Percentiles rank a stretch among this genome's conserved stretches.
phyloP scores from a whole-genome alignment of 306 rosid species.

The Quercus agrifolia region DNA sequence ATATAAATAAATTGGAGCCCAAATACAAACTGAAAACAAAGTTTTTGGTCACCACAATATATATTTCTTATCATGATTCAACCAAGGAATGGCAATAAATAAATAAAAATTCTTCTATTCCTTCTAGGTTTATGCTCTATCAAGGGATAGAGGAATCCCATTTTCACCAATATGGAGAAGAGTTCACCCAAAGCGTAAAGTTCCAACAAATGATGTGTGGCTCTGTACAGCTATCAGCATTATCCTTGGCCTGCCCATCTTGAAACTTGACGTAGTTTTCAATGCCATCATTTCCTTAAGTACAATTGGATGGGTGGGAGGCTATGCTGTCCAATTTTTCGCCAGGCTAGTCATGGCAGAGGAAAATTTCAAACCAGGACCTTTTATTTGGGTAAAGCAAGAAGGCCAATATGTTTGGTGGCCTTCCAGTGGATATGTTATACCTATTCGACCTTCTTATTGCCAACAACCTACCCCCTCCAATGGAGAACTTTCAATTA shows the following conservation, averaged over 20 bases:
- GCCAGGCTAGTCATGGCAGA: not conserved
- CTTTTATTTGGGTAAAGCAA: slow-evolving; percentile 5
- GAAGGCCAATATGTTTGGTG: not conserved
- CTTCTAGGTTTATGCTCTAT: not conserved
- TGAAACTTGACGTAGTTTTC: not conserved
- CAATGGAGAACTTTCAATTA: not conserved
- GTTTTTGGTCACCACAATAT: not conserved
- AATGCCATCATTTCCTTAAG: not conserved
- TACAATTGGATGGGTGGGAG: not conserved
- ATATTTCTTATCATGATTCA: too few relatives aligned
- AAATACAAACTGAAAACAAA: too few relatives aligned
- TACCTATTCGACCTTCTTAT: not conserved
- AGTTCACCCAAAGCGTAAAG: not conserved
- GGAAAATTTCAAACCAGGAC: not conserved
- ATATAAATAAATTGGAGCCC: too few relatives aligned
- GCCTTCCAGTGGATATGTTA: too few relatives aligned
- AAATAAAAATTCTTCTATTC: not conserved
- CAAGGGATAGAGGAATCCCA: not conserved
- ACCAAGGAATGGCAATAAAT: not conserved
- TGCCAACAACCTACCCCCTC: not conserved
- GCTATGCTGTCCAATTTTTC: not conserved
- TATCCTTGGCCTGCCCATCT: not conserved
- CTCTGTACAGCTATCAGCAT: not conserved
- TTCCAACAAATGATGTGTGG: not conserved
- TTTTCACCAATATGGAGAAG: not conserved